Conservation (phyloP, 169 alveolate species). For the Haemoproteus tartakovskyi region DNA sequence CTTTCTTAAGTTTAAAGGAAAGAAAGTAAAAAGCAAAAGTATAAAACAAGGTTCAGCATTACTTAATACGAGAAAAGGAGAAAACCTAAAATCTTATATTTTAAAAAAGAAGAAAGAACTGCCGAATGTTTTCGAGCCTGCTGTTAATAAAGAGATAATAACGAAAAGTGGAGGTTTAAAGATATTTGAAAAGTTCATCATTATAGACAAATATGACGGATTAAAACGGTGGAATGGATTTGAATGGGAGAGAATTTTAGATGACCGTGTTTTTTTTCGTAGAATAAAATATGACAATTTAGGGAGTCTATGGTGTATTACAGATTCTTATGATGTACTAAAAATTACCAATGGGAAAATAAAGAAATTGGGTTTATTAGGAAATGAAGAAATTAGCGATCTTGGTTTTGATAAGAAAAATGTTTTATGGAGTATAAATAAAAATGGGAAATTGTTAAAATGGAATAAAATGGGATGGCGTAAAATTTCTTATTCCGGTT, state of each 20-base stretch:
- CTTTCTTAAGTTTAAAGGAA: too few relatives aligned
- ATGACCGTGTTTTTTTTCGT: slow-evolving; percentile 14
- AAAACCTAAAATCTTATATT: background rate
- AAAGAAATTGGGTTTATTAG: slow-evolving; percentile 31
- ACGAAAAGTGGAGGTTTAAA: slow-evolving; percentile 42
- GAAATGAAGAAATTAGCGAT: slow-evolving; percentile 52
- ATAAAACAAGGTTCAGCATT: too few relatives aligned
- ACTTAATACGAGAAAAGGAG: background rate
- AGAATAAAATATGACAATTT: slow-evolving; percentile 59
- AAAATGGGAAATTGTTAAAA: slow-evolving; percentile 51
- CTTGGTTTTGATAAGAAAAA: slow-evolving; percentile 55
- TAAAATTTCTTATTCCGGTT: slow-evolving; percentile 24
- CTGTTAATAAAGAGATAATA: too few relatives aligned
- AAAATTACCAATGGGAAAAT: slow-evolving; percentile 11
- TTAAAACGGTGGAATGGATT: slow-evolving; percentile 61
- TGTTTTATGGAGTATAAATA: slow-evolving; percentile 59
- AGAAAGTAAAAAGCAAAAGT: too few relatives aligned
- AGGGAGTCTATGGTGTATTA: slow-evolving; percentile 54
- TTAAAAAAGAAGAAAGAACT: too few relatives aligned
- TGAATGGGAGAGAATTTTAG: slow-evolving; percentile 44
- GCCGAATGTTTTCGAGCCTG: too few relatives aligned
- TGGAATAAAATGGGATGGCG: slow-evolving; percentile 55
- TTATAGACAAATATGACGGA: slow-evolving; percentile 20
- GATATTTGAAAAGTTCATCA: slow-evolving; percentile 18
- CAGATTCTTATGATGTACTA: slow-evolving; percentile 16